These are phyloP conservation scores for Cladosporium sp. DNA, from an alignment of 2,329 filamentous ascomycete genomes.

Conservation along the genomic window DNA sequence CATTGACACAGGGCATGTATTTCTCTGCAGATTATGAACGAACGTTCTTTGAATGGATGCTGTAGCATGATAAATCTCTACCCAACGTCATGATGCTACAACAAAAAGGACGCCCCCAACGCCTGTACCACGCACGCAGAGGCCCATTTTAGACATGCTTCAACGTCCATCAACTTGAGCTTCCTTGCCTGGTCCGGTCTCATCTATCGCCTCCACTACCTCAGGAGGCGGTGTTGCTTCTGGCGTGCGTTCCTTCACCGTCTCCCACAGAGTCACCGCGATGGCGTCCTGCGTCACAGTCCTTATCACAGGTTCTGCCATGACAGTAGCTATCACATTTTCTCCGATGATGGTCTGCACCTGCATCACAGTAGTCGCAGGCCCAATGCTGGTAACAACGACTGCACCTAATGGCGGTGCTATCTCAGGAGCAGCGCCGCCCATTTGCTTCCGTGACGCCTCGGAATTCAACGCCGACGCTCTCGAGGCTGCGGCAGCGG, in stretches of 20 bases:
- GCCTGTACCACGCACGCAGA: not conserved
- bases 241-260: slow-evolving; percentile 2
- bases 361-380: slow-evolving; percentile 14
- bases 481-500: not conserved
- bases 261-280: slow-evolving; percentile 19
- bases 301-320: slow-evolving; percentile 4
- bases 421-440: not conserved
- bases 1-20: no score
- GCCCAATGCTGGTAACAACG: not conserved
- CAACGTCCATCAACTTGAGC: not conserved
- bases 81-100: not conserved
- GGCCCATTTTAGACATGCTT: not conserved
- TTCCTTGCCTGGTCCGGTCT: not conserved
- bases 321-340: slow-evolving; percentile 12
- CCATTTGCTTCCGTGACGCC: not conserved
- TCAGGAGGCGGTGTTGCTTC: not conserved
- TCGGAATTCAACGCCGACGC: not conserved
- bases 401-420: not conserved
- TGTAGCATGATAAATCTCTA: not conserved
- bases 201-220: not conserved
- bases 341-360: slow-evolving; percentile 16
- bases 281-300: slow-evolving; percentile 14
- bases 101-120: not conserved
- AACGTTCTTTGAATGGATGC: not conserved
- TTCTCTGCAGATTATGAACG: no score